Percentiles rank a stretch among this genome's conserved stretches.
These are phyloP conservation scores for Juglanconis sp. DNA, from an alignment of 2,329 filamentous ascomycete genomes.

Conservation along the genomic window DNA sequence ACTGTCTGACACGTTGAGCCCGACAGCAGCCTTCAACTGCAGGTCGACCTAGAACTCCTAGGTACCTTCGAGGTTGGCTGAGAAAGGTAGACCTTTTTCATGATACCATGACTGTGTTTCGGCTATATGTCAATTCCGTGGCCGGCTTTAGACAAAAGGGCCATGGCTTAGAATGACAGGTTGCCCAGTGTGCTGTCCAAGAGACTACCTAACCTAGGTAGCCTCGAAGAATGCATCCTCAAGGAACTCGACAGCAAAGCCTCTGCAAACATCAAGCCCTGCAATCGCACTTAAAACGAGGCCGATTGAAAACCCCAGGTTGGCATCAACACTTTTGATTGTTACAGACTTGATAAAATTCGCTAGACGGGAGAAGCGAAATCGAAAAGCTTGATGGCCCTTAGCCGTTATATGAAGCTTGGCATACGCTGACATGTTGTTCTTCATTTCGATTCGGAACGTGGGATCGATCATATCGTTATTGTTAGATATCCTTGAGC, in stretches of 20 bases:
- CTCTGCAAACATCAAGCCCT: slow-evolving; percentile 2
- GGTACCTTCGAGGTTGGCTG: slow-evolving; percentile 2
- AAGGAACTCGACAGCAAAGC: slow-evolving; percentile 6
- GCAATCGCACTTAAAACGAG: slow-evolving; percentile 1
- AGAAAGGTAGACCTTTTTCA: slow-evolving; percentile 4
- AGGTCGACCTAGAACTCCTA: slow-evolving; percentile 6
- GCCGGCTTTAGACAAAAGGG: too few relatives aligned
- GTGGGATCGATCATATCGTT: too few relatives aligned
- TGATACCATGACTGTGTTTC: slow-evolving; percentile 4
- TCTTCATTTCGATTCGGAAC: too few relatives aligned
- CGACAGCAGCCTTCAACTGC: slow-evolving; percentile 1
- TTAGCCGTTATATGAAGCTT: too few relatives aligned
- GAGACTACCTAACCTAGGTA: neutral
- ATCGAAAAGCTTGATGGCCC: neutral
- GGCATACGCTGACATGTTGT: too few relatives aligned
- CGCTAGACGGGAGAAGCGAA: slow-evolving; percentile 2
- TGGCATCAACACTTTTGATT: neutral
- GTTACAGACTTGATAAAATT: neutral
- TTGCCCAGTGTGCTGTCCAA: neutral
- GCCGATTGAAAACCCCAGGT: slow-evolving; percentile 7
- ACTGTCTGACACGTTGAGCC: neutral
- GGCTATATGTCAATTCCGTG: neutral
- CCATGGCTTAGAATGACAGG: slow-evolving; percentile 1
- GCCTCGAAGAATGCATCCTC: slow-evolving; percentile 12
- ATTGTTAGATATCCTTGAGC: too few relatives aligned